Conservation (phyloP, 441 rosid genomes). For the Macaranga tanarius region DNA sequence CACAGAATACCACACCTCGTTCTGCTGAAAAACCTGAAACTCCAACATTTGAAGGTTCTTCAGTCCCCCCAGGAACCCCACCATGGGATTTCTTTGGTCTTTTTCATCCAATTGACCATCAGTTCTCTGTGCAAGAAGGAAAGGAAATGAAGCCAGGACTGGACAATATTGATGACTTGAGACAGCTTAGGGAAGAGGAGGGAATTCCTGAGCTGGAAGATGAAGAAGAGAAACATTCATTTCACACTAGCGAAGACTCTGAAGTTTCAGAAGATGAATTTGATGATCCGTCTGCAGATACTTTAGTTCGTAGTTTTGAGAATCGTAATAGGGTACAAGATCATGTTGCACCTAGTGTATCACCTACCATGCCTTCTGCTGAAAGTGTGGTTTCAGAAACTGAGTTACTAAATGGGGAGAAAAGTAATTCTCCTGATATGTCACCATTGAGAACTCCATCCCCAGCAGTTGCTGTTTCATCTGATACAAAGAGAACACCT, state of each 20-base stretch:
- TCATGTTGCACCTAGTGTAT: conserved; percentile 34
- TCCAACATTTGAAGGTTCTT: conserved; percentile 48
- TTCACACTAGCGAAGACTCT: conserved; percentile 54
- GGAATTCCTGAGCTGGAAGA: conserved; percentile 66
- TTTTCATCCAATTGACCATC: conserved; percentile 62
- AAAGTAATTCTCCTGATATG: conserved; percentile 59
- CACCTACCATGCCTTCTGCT: conserved; percentile 40
- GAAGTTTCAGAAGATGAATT: conserved; percentile 76
- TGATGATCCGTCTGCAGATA: conserved; percentile 65
- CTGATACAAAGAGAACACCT: conserved; percentile 47
- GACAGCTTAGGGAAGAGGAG: conserved; percentile 57
- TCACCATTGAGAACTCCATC: conserved; percentile 60
- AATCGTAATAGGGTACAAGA: conserved; percentile 66
- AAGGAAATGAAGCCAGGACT: conserved; percentile 37
- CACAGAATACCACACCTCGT: conserved; percentile 38
- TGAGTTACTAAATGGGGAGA: conserved; percentile 50
- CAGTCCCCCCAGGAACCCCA: conserved; percentile 51
- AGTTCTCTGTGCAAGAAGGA: conserved; percentile 55
- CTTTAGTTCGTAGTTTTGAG: conserved; percentile 80
- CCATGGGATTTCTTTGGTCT: conserved; percentile 91
- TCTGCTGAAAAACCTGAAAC: conserved; percentile 48
- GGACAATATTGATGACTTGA: conserved; percentile 50
- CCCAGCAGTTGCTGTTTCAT: conserved; percentile 31
- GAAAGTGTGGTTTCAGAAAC: conserved; percentile 50
- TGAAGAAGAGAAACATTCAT: conserved; percentile 59